Conservation (phyloP, 805 yeast genomes). For the Limtongia smithiae region DNA sequence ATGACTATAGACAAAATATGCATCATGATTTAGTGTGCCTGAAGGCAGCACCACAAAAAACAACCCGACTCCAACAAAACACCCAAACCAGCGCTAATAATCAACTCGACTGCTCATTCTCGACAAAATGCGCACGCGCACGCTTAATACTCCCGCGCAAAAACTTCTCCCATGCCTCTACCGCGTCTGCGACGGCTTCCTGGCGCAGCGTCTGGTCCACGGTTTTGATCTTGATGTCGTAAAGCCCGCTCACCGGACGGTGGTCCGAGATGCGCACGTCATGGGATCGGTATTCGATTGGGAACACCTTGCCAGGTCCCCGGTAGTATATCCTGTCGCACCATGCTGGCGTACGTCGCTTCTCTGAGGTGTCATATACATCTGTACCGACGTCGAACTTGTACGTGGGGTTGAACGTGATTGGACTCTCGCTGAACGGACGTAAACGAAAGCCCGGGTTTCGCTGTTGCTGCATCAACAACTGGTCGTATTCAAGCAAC, state of each 20-base stretch:
- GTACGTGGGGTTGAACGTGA: constrained; percentile 85
- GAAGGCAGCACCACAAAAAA: too few relatives aligned
- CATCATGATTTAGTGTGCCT: too few relatives aligned
- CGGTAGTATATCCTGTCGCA: constrained; percentile 82
- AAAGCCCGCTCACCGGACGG: constrained; percentile 78
- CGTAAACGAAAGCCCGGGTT: constrained; percentile 60
- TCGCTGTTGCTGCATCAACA: constrained; percentile 72
- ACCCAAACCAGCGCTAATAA: too few relatives aligned
- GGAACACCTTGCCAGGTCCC: constrained; percentile 48
- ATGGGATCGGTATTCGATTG: constrained; percentile 56
- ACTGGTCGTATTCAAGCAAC: constrained; percentile 71
- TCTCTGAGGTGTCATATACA: constrained; percentile 82
- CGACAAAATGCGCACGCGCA: too few relatives aligned
- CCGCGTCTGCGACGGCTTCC: constrained; percentile 20
- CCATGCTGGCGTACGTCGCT: constrained; percentile 95
- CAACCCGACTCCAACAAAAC: too few relatives aligned
- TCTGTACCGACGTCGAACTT: constrained; percentile 86
- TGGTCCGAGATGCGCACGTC: constrained; percentile 77
- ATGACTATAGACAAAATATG: too few relatives aligned
- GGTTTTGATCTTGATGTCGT: constrained; percentile 58
- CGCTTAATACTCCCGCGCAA: constrained; percentile 18
- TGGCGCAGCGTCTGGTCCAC: constrained; percentile 48
- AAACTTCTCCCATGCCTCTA: constrained; percentile 19
- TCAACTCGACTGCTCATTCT: too few relatives aligned
- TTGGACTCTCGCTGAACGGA: constrained; percentile 74